These are phyloP conservation scores for Neurospora cerealis DNA, from an alignment of 495 filamentous ascomycete species.

Conservation along the genomic window DNA sequence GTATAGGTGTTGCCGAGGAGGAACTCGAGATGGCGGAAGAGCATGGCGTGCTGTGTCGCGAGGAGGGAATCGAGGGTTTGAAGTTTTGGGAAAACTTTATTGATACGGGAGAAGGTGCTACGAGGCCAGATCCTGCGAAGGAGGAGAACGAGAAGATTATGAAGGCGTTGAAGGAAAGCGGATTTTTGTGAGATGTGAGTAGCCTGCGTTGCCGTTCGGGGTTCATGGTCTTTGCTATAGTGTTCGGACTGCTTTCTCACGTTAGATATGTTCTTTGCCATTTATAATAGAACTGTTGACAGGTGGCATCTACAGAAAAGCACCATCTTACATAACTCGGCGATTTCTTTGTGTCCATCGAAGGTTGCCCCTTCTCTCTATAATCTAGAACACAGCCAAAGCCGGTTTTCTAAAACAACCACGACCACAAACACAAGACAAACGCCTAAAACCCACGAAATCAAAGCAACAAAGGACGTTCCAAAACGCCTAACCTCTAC, in stretches of 20 bases:
- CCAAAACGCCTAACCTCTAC: neutral
- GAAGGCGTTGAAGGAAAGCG: constrained; percentile 22
- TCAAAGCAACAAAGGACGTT: neutral
- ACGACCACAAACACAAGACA: neutral
- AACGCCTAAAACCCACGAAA: neutral
- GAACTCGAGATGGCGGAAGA: constrained; percentile 97
- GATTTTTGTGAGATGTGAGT: constrained; percentile 27
- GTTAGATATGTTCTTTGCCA: neutral
- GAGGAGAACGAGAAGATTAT: constrained; percentile 17
- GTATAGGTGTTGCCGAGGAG: constrained; percentile 91
- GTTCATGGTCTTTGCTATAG: neutral
- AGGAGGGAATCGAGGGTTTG: constrained; percentile 73
- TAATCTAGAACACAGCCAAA: neutral
- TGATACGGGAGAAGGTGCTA: constrained; percentile 29
- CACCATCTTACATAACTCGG: neutral
- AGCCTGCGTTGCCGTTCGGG: neutral
- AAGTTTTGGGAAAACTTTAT: constrained; percentile 72
- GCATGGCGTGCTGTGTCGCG: constrained; percentile 69
- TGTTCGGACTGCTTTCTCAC: neutral
- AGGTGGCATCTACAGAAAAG: neutral
- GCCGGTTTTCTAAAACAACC: neutral
- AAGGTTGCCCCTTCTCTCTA: neutral
- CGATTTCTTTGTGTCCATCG: neutral
- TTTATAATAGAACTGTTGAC: neutral
- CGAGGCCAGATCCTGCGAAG: constrained; percentile 13